These are phyloP conservation scores for Globisporangium abappressorium DNA, from an alignment of 352 stramenopile genomes.

Conservation along the genomic window DNA sequence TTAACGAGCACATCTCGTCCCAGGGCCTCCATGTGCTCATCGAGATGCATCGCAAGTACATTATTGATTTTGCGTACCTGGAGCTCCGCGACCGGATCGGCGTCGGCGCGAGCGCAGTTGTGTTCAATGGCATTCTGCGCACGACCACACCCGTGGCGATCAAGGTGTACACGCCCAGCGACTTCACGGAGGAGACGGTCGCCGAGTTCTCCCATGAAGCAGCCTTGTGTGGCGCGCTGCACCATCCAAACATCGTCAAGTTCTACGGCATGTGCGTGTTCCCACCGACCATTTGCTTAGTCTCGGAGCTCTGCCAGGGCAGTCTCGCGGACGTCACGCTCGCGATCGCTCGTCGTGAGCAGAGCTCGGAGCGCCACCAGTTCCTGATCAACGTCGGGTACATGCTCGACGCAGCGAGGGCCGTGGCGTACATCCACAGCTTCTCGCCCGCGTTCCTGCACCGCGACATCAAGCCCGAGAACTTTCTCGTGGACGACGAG, in stretches of 20 bases:
- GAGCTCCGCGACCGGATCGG: conserved; percentile 46
- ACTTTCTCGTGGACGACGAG: conserved; percentile 54
- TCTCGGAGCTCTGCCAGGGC: conserved; percentile 52
- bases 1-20: conserved; percentile 38
- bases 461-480: conserved; percentile 60
- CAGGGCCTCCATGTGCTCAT: conserved; percentile 55
- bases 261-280: conserved; percentile 67
- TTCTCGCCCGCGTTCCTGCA: conserved; percentile 61
- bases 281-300: conserved; percentile 56
- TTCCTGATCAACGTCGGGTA: conserved; percentile 51
- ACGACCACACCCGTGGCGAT: conserved; percentile 37
- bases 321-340: conserved; percentile 41
- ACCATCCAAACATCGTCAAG: conserved; percentile 58
- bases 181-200: conserved; percentile 51
- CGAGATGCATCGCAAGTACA: conserved; percentile 58
- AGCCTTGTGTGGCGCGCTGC: conserved; percentile 40
- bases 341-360: conserved; percentile 17
- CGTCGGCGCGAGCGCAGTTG: conserved; percentile 34
- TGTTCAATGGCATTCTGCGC: conserved; percentile 47
- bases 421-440: conserved; percentile 60
- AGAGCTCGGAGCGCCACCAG: conserved; percentile 26
- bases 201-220: conserved; percentile 64
- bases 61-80: conserved; percentile 67
- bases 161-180: conserved; percentile 58
- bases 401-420: conserved; percentile 57